A percentile compares a stretch with the other conserved stretches of the same genome.
Conservation (phyloP, 108 stramenopile genomes). For the Epithemia pelagica region DNA sequence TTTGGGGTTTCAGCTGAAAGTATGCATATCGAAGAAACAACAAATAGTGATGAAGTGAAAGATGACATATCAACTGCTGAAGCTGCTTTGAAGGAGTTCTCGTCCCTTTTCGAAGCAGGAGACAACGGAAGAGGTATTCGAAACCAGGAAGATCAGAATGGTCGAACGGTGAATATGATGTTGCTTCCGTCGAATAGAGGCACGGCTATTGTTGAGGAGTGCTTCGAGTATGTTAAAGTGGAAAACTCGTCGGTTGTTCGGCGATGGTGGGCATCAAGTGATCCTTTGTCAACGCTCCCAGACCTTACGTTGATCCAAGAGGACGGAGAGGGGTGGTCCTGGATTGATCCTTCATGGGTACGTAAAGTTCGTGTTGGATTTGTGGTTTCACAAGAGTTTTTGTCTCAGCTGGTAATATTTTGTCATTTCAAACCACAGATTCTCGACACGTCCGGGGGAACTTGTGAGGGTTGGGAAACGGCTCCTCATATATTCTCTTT, state of each 20-base stretch:
- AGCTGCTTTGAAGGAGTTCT: conserved; percentile 61
- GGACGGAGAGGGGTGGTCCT: conserved; percentile 26
- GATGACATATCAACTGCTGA: conserved; percentile 15
- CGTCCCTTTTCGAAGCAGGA: conserved; percentile 56
- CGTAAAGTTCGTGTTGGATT: conserved; percentile 13
- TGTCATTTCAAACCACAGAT: conserved; percentile 9
- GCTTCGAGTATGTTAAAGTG: conserved; percentile 63
- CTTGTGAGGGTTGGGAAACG: conserved; percentile 58
- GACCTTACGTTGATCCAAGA: conserved; percentile 14
- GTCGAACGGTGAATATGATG: conserved; percentile 22
- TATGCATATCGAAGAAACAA: conserved; percentile 7
- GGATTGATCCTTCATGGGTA: conserved; percentile 55
- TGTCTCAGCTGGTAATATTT: too few relatives aligned
- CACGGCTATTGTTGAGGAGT: conserved; percentile 35
- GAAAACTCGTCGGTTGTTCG: conserved; percentile 35
- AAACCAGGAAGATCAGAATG: conserved; percentile 17
- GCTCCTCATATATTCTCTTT: conserved; percentile 43
- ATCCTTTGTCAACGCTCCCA: conserved; percentile 27
- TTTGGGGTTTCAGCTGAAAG: conserved; percentile 53
- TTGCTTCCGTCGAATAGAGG: conserved; percentile 44
- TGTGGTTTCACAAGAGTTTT: too few relatives aligned
- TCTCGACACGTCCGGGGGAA: conserved; percentile 1
- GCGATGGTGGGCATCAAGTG: conserved; percentile 63
- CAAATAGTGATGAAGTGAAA: conserved; percentile 4
- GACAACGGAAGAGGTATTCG: conserved; percentile 38